These are phyloP conservation scores for Pseudogymnoascus sp. DNA, from an alignment of 2,329 filamentous ascomycete genomes.

Conservation along the genomic window DNA sequence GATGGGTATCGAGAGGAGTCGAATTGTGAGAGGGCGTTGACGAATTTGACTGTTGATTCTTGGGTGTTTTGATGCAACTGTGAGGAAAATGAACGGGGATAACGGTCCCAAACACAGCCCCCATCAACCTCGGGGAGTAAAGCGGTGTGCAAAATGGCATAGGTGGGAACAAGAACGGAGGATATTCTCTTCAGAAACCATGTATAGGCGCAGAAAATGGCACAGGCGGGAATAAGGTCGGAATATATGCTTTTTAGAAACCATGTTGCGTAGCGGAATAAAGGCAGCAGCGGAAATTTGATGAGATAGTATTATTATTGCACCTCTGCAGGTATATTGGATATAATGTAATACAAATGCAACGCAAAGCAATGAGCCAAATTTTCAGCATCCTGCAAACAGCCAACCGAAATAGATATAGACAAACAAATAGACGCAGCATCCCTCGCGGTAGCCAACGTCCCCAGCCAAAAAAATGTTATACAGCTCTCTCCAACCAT, in stretches of 20 bases:
- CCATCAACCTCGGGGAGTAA: too few species aligned
- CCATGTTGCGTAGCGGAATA: background rate
- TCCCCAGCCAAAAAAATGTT: background rate
- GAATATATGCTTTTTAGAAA: background rate
- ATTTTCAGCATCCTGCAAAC: background rate
- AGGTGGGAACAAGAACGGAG: too few species aligned
- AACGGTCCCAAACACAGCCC: too few species aligned
- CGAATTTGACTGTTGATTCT: slow-evolving; percentile 16
- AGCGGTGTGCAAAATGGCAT: too few species aligned
- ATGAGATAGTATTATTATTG: background rate
- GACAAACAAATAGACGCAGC: background rate
- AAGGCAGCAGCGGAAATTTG: background rate
- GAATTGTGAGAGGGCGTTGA: slow-evolving; percentile 19
- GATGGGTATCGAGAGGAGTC: slow-evolving; percentile 16
- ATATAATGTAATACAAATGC: background rate
- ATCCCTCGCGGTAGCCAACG: slow-evolving; percentile 4
- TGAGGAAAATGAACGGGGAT: too few species aligned
- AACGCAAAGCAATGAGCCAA: background rate
- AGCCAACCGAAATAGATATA: background rate
- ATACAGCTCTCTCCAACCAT: background rate
- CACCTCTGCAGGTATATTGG: background rate
- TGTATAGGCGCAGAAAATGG: too few species aligned
- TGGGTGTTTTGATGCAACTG: slow-evolving; percentile 14
- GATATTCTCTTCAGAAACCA: too few species aligned
- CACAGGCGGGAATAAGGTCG: background rate